A percentile compares a stretch with the other conserved stretches of the same genome.
Conservation (phyloP, 1,139 yeast species). For the Starmera stellimalicola region DNA sequence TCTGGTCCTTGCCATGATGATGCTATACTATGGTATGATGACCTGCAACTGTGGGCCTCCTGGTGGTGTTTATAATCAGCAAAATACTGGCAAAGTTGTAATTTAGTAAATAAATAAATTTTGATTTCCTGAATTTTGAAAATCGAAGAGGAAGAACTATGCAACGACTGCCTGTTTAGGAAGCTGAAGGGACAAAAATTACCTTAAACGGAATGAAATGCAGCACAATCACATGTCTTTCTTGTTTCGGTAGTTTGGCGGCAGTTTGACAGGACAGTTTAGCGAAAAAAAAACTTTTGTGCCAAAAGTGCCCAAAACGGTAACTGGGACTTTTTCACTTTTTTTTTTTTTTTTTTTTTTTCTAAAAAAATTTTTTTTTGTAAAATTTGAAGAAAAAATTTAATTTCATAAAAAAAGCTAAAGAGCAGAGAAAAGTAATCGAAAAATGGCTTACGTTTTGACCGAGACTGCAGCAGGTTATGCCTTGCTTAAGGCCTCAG, state of each 20-base stretch:
- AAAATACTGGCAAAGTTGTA: too few relatives aligned
- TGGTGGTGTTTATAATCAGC: too few relatives aligned
- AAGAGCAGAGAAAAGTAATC: not conserved
- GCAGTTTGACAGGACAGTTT: not conserved
- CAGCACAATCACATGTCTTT: not conserved
- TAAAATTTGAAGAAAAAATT: not conserved
- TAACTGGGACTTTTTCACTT: not conserved
- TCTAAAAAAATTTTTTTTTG: not conserved
- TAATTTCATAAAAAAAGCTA: not conserved
- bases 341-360: not conserved
- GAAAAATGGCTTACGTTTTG: slow-evolving; percentile 78
- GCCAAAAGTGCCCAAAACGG: not conserved
- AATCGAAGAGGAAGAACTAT: too few relatives aligned
- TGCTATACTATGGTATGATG: too few relatives aligned
- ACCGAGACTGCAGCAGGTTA: slow-evolving; percentile 99
- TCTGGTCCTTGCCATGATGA: too few relatives aligned
- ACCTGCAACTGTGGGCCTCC: too few relatives aligned
- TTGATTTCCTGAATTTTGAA: too few relatives aligned
- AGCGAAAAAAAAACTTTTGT: not conserved
- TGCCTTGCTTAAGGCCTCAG: slow-evolving; percentile 93
- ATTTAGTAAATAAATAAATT: too few relatives aligned
- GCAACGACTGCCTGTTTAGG: not conserved
- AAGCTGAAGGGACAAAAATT: not conserved
- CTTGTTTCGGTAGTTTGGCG: not conserved
- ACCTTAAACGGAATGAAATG: not conserved